Evolutionary conservation across 73 alveolate species (phyloP).

Genomic region (Paramecium bursaria): DNA sequence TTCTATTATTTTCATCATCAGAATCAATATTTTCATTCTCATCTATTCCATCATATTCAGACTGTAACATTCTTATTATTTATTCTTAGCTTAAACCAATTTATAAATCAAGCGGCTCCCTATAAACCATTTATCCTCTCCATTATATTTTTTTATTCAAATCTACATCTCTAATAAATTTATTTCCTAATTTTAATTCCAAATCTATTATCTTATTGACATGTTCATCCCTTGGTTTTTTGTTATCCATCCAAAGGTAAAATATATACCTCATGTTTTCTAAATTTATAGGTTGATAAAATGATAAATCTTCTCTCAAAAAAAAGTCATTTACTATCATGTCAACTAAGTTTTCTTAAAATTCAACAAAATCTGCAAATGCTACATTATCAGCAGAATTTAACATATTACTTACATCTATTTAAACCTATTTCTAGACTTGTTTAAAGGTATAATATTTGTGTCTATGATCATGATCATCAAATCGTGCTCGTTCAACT

Average conservation of each 20-base stretch:
- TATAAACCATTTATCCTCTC: no score
- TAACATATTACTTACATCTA: constrained; percentile 9
- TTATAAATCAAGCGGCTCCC: no score
- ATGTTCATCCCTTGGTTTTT: constrained; percentile 1
- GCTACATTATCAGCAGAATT: not conserved
- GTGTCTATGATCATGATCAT: not conserved
- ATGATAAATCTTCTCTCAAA: constrained; percentile 2
- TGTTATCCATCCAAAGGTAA: constrained; percentile 23
- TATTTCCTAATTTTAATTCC: no score
- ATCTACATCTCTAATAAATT: no score
- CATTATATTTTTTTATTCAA: no score
- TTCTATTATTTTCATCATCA: not conserved
- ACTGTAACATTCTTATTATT: no score
- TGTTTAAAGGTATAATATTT: not conserved
- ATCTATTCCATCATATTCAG: not conserved
- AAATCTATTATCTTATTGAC: not conserved
- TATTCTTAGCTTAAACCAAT: no score
- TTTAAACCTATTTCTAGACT: not conserved
- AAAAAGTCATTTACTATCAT: not conserved
- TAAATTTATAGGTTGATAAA: not conserved
- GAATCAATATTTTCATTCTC: not conserved
- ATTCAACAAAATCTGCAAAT: not conserved
- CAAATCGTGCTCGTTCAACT: not conserved
- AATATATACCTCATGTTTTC: not conserved
- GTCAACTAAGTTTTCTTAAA: not conserved